A percentile compares a stretch with the other conserved stretches of the same genome.
Conservation (phyloP, 805 yeast species). For the Starmerella etchellsii region DNA sequence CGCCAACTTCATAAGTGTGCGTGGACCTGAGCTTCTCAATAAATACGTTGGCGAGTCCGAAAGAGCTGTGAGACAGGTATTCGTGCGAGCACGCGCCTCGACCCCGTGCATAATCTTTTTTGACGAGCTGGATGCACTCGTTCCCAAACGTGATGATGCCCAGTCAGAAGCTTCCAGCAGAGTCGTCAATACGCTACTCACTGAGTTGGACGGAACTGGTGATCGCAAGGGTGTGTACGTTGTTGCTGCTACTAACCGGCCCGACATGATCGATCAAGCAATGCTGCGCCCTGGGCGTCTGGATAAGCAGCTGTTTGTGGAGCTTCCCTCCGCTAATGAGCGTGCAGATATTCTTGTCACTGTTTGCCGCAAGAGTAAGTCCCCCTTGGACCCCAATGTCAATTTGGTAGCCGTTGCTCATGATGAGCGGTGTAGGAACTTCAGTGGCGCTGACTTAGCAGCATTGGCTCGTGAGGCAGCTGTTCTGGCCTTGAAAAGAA, state of each 20-base stretch:
- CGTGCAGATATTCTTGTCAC: constrained; percentile 73
- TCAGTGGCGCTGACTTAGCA: constrained; percentile 92
- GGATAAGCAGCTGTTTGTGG: constrained; percentile 85
- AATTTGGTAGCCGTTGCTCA: constrained; percentile 50
- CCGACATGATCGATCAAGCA: constrained; percentile 97
- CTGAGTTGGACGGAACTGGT: constrained; percentile 89
- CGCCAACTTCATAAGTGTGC: constrained; percentile 88
- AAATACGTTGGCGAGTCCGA: constrained; percentile 96
- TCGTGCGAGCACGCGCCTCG: constrained; percentile 81
- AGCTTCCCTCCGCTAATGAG: constrained; percentile 68
- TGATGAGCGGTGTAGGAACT: constrained; percentile 73
- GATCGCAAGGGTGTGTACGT: constrained; percentile 89
- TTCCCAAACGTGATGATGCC: constrained; percentile 83
- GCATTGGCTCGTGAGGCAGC: constrained; percentile 92
- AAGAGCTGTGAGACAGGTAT: constrained; percentile 84
- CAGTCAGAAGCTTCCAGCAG: constrained; percentile 82
- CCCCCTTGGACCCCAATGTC: constrained; percentile 59
- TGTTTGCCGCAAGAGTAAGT: constrained; percentile 41
- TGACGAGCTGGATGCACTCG: constrained; percentile 92
- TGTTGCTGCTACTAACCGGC: constrained; percentile 92
- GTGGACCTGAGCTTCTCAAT: constrained; percentile 90
- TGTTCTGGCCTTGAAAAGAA: constrained; percentile 54
- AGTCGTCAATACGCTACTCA: constrained; percentile 85
- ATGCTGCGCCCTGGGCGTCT: constrained; percentile 95
- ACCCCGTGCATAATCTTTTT: constrained; percentile 90